A percentile compares a stretch with the other conserved stretches of the same genome.
Evolutionary conservation across 768 basidiomycete genomes (phyloP).

Genomic region (Leccinum pellstonianum): DNA sequence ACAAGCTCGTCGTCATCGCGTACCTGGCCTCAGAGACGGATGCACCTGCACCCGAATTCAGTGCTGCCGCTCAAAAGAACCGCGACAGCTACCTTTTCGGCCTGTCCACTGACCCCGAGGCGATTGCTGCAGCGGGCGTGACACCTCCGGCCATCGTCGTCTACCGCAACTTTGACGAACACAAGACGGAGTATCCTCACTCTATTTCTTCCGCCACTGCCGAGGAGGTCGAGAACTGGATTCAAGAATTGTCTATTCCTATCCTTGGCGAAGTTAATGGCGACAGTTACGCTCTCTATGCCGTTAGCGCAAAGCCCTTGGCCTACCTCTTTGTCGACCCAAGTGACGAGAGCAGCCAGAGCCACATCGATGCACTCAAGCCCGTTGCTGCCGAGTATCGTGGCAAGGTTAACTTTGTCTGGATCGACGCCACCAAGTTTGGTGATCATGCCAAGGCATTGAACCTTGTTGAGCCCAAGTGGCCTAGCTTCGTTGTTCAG

Average conservation of each 20-base stretch:
- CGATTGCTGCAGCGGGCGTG: slow-evolving; percentile 68
- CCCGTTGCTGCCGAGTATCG: slow-evolving; percentile 81
- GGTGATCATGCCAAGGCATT: slow-evolving; percentile 94
- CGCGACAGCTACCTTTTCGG: slow-evolving; percentile 96
- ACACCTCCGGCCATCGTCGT: slow-evolving; percentile 83
- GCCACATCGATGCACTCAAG: slow-evolving; percentile 62
- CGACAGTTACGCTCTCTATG: slow-evolving; percentile 90
- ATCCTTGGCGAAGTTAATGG: slow-evolving; percentile 89
- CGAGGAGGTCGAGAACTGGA: slow-evolving; percentile 71
- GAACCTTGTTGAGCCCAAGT: slow-evolving; percentile 80
- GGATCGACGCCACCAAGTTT: slow-evolving; percentile 95
- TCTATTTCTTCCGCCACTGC: slow-evolving; percentile 51
- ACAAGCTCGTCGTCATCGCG: slow-evolving; percentile 88
- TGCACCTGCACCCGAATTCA: slow-evolving; percentile 71
- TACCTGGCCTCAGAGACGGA: slow-evolving; percentile 77
- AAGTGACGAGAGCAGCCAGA: slow-evolving; percentile 58
- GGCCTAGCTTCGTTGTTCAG: slow-evolving; percentile 95
- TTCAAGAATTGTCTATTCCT: slow-evolving; percentile 82
- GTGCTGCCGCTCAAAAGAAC: slow-evolving; percentile 76
- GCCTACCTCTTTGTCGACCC: slow-evolving; percentile 96
- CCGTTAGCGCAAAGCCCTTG: slow-evolving; percentile 77
- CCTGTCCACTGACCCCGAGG: slow-evolving; percentile 67
- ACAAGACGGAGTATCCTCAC: slow-evolving; percentile 64
- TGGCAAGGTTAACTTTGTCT: slow-evolving; percentile 93
- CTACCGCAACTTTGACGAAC: slow-evolving; percentile 92